Conservation (phyloP, 495 filamentous ascomycete genomes). For the Daldinia loculata region DNA sequence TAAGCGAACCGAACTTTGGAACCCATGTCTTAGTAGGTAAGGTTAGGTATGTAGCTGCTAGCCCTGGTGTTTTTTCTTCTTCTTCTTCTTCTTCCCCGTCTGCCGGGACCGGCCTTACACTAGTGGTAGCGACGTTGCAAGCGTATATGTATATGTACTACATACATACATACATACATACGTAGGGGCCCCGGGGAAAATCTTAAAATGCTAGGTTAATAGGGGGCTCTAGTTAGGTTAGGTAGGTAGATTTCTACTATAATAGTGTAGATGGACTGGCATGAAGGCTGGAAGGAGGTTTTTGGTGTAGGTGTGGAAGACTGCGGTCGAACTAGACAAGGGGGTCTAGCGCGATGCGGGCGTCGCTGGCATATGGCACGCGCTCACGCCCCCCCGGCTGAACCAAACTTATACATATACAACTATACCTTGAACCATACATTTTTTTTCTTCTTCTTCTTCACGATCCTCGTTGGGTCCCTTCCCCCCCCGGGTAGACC, state of each 20-base stretch:
- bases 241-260: neutral
- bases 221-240: neutral
- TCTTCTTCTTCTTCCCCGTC: neutral
- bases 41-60: neutral
- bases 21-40: conserved; percentile 1
- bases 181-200: neutral
- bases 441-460: too few relatives aligned
- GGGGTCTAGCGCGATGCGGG: conserved; percentile 28
- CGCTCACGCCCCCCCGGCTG: neutral
- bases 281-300: neutral
- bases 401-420: conserved; percentile 4
- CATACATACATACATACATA: too few relatives aligned
- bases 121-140: conserved; percentile 41
- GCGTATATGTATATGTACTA: conserved; percentile 9
- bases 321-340: conserved; percentile 46
- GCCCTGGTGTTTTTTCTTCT: neutral
- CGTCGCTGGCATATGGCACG: conserved; percentile 10
- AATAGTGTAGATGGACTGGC: too few relatives aligned
- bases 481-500: conserved; percentile 5
- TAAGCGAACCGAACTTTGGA: conserved; percentile 26
- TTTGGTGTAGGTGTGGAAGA: conserved; percentile 43
- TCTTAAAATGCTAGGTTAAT: neutral
- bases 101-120: conserved; percentile 20
- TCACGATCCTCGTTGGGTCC: neutral
- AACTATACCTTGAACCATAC: neutral